Conservation (phyloP, 331 rosid genomes). For the Dryas integrifolia region DNA sequence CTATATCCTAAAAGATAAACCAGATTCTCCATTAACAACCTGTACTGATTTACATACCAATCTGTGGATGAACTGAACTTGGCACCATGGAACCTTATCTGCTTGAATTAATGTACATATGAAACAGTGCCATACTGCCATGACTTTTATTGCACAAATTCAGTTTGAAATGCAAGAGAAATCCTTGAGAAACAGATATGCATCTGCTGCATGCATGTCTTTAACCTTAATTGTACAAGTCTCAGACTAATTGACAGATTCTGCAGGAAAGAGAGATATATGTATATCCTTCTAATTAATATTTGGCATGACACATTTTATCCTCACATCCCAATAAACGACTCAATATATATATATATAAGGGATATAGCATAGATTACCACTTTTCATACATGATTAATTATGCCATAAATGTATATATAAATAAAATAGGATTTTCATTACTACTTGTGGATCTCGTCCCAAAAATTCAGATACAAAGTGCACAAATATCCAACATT, state of each 20-base stretch:
- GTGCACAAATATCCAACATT: not conserved
- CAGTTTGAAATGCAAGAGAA: too few species aligned
- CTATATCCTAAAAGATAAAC: not conserved
- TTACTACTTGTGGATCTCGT: not conserved
- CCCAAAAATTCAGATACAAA: conserved; percentile 17
- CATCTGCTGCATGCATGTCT: too few species aligned
- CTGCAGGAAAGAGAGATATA: not conserved
- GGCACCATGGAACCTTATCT: too few species aligned
- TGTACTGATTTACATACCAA: too few species aligned
- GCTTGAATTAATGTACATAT: too few species aligned
- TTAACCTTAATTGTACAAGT: too few species aligned
- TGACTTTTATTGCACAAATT: too few species aligned
- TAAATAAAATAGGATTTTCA: not conserved
- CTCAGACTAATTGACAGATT: not conserved
- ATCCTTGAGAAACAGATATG: too few species aligned
- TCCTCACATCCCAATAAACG: not conserved
- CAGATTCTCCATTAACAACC: not conserved
- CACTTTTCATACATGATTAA: not conserved
- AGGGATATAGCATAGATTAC: not conserved
- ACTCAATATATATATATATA: not conserved
- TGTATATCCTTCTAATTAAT: not conserved
- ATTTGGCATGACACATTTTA: not conserved
- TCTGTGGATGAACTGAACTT: too few species aligned
- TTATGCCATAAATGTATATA: not conserved
- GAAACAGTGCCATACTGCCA: too few species aligned